These are phyloP conservation scores for Vaccinium myrtillus DNA, from an alignment of 148 eudicot genomes.

Conservation along the genomic window DNA sequence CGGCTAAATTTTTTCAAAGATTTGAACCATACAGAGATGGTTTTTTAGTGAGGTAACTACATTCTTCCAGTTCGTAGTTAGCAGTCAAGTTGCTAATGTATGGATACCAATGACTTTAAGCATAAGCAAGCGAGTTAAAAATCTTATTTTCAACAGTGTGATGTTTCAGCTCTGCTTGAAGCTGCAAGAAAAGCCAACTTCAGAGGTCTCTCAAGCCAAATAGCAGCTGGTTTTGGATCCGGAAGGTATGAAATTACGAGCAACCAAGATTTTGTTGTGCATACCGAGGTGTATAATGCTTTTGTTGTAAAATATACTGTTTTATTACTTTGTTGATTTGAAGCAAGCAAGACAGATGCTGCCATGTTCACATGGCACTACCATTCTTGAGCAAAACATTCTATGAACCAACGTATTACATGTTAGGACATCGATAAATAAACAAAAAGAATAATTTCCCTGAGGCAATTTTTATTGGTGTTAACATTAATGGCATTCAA, in stretches of 20 bases:
- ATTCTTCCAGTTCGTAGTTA: slow-evolving; percentile 16
- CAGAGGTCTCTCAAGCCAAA: slow-evolving; percentile 56
- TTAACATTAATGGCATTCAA: background rate
- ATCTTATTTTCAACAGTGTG: slow-evolving; percentile 19
- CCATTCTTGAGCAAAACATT: background rate
- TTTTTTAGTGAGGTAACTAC: background rate
- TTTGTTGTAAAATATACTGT: background rate
- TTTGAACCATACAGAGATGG: background rate
- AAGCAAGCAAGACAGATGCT: background rate
- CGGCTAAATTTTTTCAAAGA: background rate
- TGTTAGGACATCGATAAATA: background rate
- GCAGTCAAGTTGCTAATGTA: background rate
- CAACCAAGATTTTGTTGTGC: background rate
- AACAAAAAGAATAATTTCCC: background rate
- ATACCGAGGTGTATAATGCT: background rate
- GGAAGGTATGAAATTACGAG: slow-evolving; percentile 57
- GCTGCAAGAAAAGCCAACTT: slow-evolving; percentile 80
- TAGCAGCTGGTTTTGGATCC: slow-evolving; percentile 86
- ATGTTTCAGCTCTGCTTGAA: slow-evolving; percentile 82
- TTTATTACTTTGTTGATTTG: background rate
- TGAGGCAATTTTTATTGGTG: background rate
- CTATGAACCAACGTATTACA: too few relatives aligned
- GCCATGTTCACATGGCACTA: background rate
- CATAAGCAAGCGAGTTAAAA: slow-evolving; percentile 5
- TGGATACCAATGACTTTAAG: background rate